Percentiles rank a stretch among this genome's conserved stretches.
Conservation (phyloP, 768 basidiomycete genomes). For the Collybiopsis confluens region DNA sequence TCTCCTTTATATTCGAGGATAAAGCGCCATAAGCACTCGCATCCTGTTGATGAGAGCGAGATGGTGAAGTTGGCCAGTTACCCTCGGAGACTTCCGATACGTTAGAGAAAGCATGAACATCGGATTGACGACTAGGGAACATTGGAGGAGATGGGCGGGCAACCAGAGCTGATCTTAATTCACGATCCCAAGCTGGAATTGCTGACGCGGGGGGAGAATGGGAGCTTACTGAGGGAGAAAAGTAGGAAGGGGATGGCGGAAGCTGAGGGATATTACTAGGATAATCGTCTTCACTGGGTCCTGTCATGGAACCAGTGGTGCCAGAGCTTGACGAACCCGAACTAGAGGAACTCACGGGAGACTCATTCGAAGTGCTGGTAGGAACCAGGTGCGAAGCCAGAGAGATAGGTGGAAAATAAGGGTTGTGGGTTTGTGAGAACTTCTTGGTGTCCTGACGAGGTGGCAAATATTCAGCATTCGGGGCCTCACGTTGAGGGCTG, state of each 20-base stretch:
- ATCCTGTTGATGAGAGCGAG: not conserved
- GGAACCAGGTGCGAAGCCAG: not conserved
- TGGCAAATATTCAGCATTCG: not conserved
- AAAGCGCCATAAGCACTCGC: not conserved
- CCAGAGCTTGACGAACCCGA: conserved; percentile 7
- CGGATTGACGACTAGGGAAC: not conserved
- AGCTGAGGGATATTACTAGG: no score
- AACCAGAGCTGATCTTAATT: no score
- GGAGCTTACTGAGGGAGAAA: not conserved
- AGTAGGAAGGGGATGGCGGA: conserved; percentile 8
- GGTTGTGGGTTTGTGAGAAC: conserved; percentile 1
- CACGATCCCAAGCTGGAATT: not conserved
- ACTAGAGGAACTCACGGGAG: conserved; percentile 2
- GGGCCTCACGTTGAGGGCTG: not conserved
- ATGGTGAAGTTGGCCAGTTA: not conserved
- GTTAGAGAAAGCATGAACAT: not conserved
- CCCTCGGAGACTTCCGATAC: not conserved
- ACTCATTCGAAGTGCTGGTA: not conserved
- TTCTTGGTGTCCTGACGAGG: not conserved
- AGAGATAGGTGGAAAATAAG: conserved; percentile 8
- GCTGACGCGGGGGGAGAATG: not conserved
- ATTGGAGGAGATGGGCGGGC: not conserved
- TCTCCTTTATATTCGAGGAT: not conserved
- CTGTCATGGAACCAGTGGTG: conserved; percentile 7
- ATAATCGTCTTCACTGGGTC: not conserved